phyloP scores from a whole-genome alignment of 2,329 filamentous ascomycete species.

The Colletotrichum gloeosporioides region DNA sequence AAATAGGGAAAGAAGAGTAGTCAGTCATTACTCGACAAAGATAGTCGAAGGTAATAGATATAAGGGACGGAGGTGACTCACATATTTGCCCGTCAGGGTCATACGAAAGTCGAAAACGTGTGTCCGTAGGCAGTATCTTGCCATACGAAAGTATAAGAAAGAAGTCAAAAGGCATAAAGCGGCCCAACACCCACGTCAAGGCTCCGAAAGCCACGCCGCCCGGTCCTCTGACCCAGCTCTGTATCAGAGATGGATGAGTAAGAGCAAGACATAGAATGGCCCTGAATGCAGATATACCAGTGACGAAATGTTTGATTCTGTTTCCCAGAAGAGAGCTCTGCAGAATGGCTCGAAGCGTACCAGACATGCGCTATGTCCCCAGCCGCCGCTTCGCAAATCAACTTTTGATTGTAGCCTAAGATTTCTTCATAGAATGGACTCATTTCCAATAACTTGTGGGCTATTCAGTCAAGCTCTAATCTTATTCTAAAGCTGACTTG shows the following conservation, averaged over 20 bases:
- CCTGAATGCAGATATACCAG: background rate
- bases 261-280: background rate
- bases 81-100: background rate
- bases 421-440: fast-evolving
- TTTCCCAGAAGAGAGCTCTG: fast-evolving
- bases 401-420: background rate
- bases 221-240: background rate
- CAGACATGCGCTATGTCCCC: background rate
- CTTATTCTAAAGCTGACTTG: fast-evolving
- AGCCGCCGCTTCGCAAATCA: background rate
- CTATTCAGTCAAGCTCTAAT: fast-evolving
- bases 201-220: background rate
- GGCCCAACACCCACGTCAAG: fast-evolving
- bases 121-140: background rate
- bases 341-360: fast-evolving
- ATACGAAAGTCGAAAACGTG: background rate
- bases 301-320: background rate
- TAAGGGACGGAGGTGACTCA: background rate
- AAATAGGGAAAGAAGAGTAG: background rate
- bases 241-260: background rate
- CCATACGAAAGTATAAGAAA: background rate
- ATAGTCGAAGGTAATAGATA: background rate
- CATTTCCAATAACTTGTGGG: fast-evolving
- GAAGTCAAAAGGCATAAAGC: background rate
- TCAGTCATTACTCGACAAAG: background rate